These are phyloP conservation scores for Phylloporus arenicola DNA, from an alignment of 768 basidiomycete genomes.

Conservation along the genomic window DNA sequence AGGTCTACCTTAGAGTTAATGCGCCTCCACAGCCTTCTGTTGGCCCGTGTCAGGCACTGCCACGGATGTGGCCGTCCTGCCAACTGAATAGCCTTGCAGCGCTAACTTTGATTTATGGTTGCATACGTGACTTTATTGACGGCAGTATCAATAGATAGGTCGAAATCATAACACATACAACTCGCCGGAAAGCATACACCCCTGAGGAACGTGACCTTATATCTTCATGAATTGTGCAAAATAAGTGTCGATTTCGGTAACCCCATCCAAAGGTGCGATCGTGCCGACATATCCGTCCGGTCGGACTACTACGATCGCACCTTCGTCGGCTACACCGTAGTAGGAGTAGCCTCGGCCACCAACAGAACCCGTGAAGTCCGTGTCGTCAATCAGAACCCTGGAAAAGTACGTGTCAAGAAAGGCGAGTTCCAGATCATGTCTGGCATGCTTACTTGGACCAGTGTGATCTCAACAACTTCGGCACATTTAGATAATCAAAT, in stretches of 20 bases:
- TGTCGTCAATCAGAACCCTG: slow-evolving; percentile 60
- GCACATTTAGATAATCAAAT: slow-evolving; percentile 30
- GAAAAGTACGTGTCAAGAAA: background rate
- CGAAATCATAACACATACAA: background rate
- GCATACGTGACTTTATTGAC: background rate
- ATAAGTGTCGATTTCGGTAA: slow-evolving; percentile 38
- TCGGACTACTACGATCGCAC: slow-evolving; percentile 28
- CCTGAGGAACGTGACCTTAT: background rate
- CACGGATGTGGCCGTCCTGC: too few relatives aligned
- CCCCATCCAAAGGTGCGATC: slow-evolving; percentile 43
- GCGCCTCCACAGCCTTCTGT: too few relatives aligned
- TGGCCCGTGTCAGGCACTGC: too few relatives aligned
- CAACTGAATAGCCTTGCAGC: too few relatives aligned
- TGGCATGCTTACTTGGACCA: slow-evolving; percentile 40
- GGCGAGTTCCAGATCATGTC: background rate
- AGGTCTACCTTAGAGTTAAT: too few relatives aligned
- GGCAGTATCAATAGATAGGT: background rate
- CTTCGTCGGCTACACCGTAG: slow-evolving; percentile 39
- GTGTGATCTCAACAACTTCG: slow-evolving; percentile 31
- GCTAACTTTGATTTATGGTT: too few relatives aligned
- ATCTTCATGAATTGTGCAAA: slow-evolving; percentile 40
- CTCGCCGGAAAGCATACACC: background rate
- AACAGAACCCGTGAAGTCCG: slow-evolving; percentile 35
- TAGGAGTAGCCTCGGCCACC: slow-evolving; percentile 54
- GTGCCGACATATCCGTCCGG: slow-evolving; percentile 54